Percentiles rank a stretch among this genome's conserved stretches.
phyloP scores from a whole-genome alignment of 257 asterid genomes.

The Solanum clarkiae region DNA sequence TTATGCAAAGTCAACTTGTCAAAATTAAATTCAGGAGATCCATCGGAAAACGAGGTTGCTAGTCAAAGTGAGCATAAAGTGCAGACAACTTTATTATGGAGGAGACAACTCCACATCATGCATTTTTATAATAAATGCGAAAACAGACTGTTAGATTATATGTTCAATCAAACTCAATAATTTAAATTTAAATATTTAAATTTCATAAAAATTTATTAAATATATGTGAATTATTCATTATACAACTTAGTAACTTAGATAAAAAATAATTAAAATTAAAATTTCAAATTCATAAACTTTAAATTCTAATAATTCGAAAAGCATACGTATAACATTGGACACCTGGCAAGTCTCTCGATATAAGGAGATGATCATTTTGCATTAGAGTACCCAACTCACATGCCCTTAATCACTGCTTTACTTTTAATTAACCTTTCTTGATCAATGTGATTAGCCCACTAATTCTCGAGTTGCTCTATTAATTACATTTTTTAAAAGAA shows the following conservation, averaged over 20 bases:
- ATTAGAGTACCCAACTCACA: slow-evolving; percentile 27
- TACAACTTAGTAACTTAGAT: too few relatives aligned
- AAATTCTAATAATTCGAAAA: too few relatives aligned
- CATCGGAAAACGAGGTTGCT: background rate
- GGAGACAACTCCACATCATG: background rate
- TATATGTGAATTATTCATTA: too few relatives aligned
- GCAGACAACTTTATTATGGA: background rate
- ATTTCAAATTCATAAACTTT: too few relatives aligned
- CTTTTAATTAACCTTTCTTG: slow-evolving; percentile 14
- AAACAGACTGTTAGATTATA: too few relatives aligned
- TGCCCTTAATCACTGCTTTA: slow-evolving; percentile 10
- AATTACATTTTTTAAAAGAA: background rate
- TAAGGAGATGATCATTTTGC: slow-evolving; percentile 10
- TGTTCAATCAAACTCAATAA: too few relatives aligned
- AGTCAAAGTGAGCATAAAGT: background rate
- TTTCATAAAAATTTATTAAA: too few relatives aligned
- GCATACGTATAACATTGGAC: slow-evolving; percentile 3
- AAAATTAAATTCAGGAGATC: background rate
- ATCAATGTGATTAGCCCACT: slow-evolving; percentile 14
- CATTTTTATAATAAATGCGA: background rate
- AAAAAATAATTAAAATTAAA: too few relatives aligned
- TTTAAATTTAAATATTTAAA: too few relatives aligned
- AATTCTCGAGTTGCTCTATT: background rate
- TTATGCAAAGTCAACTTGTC: background rate
- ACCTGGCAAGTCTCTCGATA: slow-evolving; percentile 17